Evolutionary conservation across 202 grass and related monocot species (phyloP), one percentile per base, ranked within the genome.

Genomic region (Digitaria exilis): DNA sequence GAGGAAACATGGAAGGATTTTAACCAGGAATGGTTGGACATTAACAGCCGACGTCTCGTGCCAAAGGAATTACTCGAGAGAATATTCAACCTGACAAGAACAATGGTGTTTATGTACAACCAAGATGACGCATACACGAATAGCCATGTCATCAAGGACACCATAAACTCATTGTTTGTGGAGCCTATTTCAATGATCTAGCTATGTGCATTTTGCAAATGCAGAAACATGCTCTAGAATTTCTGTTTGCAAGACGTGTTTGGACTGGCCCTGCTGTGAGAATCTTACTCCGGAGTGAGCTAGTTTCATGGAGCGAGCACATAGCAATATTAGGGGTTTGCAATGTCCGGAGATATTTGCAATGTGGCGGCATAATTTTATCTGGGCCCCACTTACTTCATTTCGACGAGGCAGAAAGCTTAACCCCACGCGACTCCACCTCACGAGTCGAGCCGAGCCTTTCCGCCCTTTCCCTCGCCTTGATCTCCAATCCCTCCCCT

Each of bases 111-210:
- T 57, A 75, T 75, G n/a, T 75, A 75, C 32, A 58, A 75, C 6
- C 51, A 58, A 42, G 72, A 75, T 58, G 72, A 75, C 0, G 72
- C 51, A 7, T 75, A 75, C 72, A 75, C 72, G 25, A 75, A 75
- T 0, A 10, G 72, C 18, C 51, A 75, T 26, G 72, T 39, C 52
- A 58, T 58, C 52, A 75, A 75, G 8, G 51, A 18, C 13, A 58
- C 13, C 52, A 75, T 75, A 58, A 16, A 24, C 15, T 18, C 7
- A 2, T 75, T 75, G 52, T 75, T 75, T 58, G 72, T 75, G 12
- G 72, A 58, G 72, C 52, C 52, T 57, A 2, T 75, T 41, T 37
- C 18, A 5, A 21, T 72, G 18, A 26, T 6, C 37, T 39, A 39
- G 37, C 9, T 7, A 39, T 58, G 55, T 58, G 11, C 0, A 26